Evolutionary conservation across 176 grass and related monocot species (phyloP), one percentile per base, ranked within the genome.

Genomic region (Themeda triandra): DNA sequence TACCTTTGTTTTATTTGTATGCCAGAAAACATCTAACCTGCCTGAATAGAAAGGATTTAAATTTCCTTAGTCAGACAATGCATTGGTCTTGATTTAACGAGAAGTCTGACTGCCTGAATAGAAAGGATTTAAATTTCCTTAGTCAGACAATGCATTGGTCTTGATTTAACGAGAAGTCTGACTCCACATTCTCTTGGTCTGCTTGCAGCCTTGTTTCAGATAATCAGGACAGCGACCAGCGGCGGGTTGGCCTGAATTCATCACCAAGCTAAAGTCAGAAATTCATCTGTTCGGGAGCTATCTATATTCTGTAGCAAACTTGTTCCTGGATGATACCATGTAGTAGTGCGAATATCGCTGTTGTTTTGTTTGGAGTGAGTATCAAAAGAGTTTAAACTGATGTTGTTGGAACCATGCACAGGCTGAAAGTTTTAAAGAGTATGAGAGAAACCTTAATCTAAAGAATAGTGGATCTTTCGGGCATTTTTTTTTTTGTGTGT

Each of bases 181-280:
- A 85, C 73, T 10, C 6, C 45, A 0, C 76, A 2, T 39, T 64
- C 3, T 30, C 68, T 29, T 82, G 42, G 28, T 84, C 40, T 44
- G 63, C 39, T 75, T 81, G 90, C 90, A 92, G 90, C 90, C 67
- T 73, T 92, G 67, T 92, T 92, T 78, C 90, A 92, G 86, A 92
- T 92, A 79, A 92, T 92, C 67, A 85, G 90, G 78, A 88, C 78
- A 0, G 90, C 90, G 4, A 86, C 90, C n/a, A 92, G 86, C 2
- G 60, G 86, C 0, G 90, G 86, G 46, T 18, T 88, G 83, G 86
- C 90, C 72, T 92, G 82, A 85, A 23, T 30, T 29, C 25, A 28
- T 28, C 25, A 29, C 10, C 0, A 23, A 86, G 67, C 66, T 36
- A 46, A 39, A 64, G 21, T 23, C 45, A 30, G 73, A 49, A 70